Evolutionary conservation across 2,329 filamentous ascomycete genomes (phyloP), one percentile per base, ranked within the genome.

Genomic region (Penicillium sp.): DNA sequence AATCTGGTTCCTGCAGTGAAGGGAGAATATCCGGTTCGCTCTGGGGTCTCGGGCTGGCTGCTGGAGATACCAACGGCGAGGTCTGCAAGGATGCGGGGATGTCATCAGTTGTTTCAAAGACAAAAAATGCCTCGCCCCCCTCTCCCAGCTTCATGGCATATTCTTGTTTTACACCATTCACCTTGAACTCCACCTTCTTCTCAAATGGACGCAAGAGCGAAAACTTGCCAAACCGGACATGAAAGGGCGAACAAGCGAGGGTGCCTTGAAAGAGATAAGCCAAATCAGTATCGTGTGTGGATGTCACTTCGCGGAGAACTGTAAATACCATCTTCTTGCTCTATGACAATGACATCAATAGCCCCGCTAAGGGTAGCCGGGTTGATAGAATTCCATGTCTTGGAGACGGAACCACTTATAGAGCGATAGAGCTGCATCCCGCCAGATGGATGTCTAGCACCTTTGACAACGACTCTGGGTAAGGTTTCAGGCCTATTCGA

Each of bases 381-480:
- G 76, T 99, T 99, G 82, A 99, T 96, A 26, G 92, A 97, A 77
- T 99, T 99, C 94, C 94, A 99, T 75, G 94, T 93, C 79, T 94
- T 97, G 67, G 92, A 96, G 68, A 99, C 93, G 50, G 92, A 95
- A 73, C 92, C 92, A 76, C 91, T 94, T 68, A 97, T 85, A 71
- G 92, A 96, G 66, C 94, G 86, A 66, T 97, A 92, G 89, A 97
- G 97, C 82, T 97, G 92, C 94, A 97, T 97, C 74, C 80, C 71
- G 67, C 63, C 60, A 59, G 43, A 53, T 56, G 50, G 52, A 50
- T 61, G 44, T 59, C 53, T 53, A 53, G 51, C 53, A 55, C 62
- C 60, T 62, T 55, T 37, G 43, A 56, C 59, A 57, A 55, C 32
- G 37, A 47, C 22, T 44, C 10, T 44, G 29, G 11, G 40, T 43